Evolutionary conservation across 148 eudicot species (phyloP), one percentile per base, ranked within the genome.

Genomic region (Tetragonia tetragonoides): DNA sequence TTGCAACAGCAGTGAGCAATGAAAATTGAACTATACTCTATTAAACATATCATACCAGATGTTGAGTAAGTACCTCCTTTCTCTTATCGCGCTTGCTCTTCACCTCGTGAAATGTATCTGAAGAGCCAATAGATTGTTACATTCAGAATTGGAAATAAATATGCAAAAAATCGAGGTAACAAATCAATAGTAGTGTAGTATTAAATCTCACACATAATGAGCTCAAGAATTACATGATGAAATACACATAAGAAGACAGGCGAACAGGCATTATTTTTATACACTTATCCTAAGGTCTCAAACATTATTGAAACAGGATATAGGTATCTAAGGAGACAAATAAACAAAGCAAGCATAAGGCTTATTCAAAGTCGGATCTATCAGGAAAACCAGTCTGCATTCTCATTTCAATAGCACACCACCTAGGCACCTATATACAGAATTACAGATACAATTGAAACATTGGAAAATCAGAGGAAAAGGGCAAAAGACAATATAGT

Each of bases 101-200:
- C 66, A 86, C 88, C 80, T 80, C 82, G 59, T 86, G 86, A 78
- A 83, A 86, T 5, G 88, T 74, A 83, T 83, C 88, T 86, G 84
- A 84, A 81, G 11, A 68, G 57, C 38, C 74, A 82, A 38, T 41
- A 80, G 40, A 78, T 41, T 23, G 28, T 34, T 17, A 72, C 38
- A 8, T 67, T 77, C 60, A 72, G 15, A 21, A 62, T 66, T 10
- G 61, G 1, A 12, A 44, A 66, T 49, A 46, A 6, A 9, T 42
- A 54, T 16, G 38, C 34, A 34, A 47, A 72, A 49, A 9, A 64
- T 4, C n/a, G 60, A 60, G 9, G 74, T 51, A 12, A 71, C 49
- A 71, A 51, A 70, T 41, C 10, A 9, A 68, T 10, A 49, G 53
- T 49, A 49, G 3, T 7, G 59, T 18, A 60, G 10, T 14, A 10